Percentiles rank a stretch among this genome's conserved stretches.
These are phyloP conservation scores for Suhomyces faveliae DNA, from an alignment of 805 yeast genomes.

Conservation along the genomic window DNA sequence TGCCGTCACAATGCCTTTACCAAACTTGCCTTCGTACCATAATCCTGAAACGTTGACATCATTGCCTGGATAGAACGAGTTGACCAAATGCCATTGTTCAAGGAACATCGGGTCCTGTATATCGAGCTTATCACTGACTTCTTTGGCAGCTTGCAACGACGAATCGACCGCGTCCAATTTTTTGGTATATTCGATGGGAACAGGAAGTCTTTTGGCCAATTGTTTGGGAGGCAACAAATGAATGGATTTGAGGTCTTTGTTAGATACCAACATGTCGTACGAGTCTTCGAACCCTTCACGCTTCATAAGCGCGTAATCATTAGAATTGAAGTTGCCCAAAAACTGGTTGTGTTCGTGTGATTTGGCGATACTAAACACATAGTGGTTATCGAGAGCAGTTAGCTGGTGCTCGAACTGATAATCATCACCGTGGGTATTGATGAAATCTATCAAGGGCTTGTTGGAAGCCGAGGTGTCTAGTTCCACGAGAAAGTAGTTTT, in stretches of 20 bases:
- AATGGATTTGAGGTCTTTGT: constrained; percentile 43
- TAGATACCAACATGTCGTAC: constrained; percentile 23
- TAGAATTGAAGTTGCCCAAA: constrained; percentile 37
- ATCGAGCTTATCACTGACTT: constrained; percentile 50
- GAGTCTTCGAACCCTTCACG: constrained; percentile 27
- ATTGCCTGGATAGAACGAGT: constrained; percentile 67
- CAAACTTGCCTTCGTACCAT: constrained; percentile 82
- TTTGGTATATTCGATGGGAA: constrained; percentile 30
- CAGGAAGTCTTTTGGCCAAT: constrained; percentile 59
- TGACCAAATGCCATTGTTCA: constrained; percentile 90
- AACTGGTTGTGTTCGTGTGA: constrained; percentile 29
- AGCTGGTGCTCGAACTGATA: constrained; percentile 60
- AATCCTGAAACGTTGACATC: constrained; percentile 85
- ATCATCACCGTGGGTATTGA: constrained; percentile 31
- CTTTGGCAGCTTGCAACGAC: constrained; percentile 43
- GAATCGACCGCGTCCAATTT: constrained; percentile 43
- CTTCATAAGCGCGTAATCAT: constrained; percentile 25
- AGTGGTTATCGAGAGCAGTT: constrained; percentile 59
- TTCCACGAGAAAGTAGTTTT: constrained; percentile 66
- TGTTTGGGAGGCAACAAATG: constrained; percentile 54
- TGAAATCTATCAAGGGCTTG: constrained; percentile 34
- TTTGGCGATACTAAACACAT: constrained; percentile 60
- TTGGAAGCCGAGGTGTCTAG: constrained; percentile 31
- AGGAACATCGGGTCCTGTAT: constrained; percentile 83
- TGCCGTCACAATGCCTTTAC: constrained; percentile 80